phyloP scores from a whole-genome alignment of 2,329 filamentous ascomycete genomes.

The Aspergillus sp. region DNA sequence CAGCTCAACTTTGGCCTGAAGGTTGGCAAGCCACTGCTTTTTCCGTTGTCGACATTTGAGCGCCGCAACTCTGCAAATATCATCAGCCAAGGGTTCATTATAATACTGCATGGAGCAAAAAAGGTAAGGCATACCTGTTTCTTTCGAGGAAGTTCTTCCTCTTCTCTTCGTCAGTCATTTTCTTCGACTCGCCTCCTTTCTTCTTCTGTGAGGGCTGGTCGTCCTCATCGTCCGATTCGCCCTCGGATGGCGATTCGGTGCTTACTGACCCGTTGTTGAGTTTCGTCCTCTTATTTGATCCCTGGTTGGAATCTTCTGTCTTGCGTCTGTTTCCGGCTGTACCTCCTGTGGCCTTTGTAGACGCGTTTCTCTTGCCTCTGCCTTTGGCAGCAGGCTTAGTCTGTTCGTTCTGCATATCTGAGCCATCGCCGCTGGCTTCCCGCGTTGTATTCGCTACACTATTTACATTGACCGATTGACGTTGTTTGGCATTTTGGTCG shows the following conservation, averaged over 20 bases:
- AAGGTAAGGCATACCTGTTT: slow-evolving; percentile 69
- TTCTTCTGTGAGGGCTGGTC: slow-evolving; percentile 42
- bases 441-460: slow-evolving; percentile 60
- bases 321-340: slow-evolving; percentile 72
- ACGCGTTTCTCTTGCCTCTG: slow-evolving; percentile 67
- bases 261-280: slow-evolving; percentile 47
- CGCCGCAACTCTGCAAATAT: slow-evolving; percentile 76
- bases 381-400: slow-evolving; percentile 64
- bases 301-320: slow-evolving; percentile 70
- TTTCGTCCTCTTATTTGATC: slow-evolving; percentile 73
- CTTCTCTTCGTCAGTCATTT: slow-evolving; percentile 99
- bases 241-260: slow-evolving; percentile 43
- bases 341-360: slow-evolving; percentile 44
- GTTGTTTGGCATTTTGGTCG: slow-evolving; percentile 36
- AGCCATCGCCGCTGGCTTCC: slow-evolving; percentile 67
- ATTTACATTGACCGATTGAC: slow-evolving; percentile 44
- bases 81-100: background rate
- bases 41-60: slow-evolving; percentile 96
- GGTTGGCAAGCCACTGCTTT: slow-evolving; percentile 96
- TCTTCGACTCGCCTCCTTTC: slow-evolving; percentile 60
- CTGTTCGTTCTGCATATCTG: slow-evolving; percentile 70
- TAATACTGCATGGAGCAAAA: background rate
- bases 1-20: slow-evolving; percentile 91
- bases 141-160: slow-evolving; percentile 95
- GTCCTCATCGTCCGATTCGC: slow-evolving; percentile 55